Percentiles rank a stretch among this genome's conserved stretches.
Evolutionary conservation across 371 early-diverging fungal genomes (phyloP).

Genomic region (Thermomucor indicae-seudaticae): DNA sequence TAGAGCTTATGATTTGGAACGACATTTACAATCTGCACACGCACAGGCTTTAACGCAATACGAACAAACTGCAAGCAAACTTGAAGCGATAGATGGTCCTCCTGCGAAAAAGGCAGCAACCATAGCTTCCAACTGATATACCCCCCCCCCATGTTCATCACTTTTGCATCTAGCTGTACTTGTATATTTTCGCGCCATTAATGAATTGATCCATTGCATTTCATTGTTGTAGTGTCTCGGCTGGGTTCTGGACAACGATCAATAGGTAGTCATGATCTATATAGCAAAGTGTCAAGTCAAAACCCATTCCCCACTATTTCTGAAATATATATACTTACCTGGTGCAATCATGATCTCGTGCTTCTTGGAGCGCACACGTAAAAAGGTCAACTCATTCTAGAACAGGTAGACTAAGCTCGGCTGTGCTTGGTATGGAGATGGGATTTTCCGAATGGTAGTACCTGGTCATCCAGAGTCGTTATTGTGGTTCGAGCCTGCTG

Average conservation of each 20-base stretch:
- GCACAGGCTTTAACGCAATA: too few species aligned
- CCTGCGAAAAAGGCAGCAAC: background rate
- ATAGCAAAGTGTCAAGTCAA: background rate
- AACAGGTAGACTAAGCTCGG: background rate
- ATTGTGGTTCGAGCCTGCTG: conserved; percentile 34
- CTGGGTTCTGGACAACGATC: conserved; percentile 84
- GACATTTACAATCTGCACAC: conserved; percentile 15
- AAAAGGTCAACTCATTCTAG: conserved; percentile 90
- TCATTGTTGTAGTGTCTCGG: conserved; percentile 32
- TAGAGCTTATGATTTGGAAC: conserved; percentile 14
- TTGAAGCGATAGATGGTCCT: background rate
- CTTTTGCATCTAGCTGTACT: too few species aligned
- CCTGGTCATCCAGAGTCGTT: conserved; percentile 34
- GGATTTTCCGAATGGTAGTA: conserved; percentile 8
- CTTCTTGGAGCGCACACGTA: conserved; percentile 88
- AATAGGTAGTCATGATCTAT: conserved; percentile 85
- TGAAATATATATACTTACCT: conserved; percentile 42
- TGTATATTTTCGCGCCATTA: too few species aligned
- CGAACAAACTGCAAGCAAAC: background rate
- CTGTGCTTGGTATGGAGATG: background rate
- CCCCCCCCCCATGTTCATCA: too few species aligned
- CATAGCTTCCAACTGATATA: background rate
- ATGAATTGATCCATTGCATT: too few species aligned
- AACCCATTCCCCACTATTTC: background rate
- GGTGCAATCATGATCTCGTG: conserved; percentile 95